These are phyloP conservation scores for Entonaema liquescens DNA, from an alignment of 495 filamentous ascomycete genomes.

Conservation along the genomic window DNA sequence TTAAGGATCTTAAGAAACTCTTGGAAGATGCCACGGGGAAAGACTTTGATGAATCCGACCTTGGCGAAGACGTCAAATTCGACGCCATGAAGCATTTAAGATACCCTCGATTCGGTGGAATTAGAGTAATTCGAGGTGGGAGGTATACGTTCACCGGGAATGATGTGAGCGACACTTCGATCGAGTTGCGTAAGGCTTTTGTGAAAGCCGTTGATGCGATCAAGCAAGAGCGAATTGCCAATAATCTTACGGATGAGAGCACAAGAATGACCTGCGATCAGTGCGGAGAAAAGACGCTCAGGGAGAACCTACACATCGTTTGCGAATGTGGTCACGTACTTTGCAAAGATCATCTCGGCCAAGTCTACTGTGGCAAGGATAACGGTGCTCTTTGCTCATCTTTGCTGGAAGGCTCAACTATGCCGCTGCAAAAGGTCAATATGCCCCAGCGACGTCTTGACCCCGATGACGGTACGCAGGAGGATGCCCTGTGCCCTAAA, in stretches of 20 bases:
- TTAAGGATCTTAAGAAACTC: not conserved
- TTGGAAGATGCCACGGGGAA: not conserved
- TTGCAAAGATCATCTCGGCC: conserved; percentile 51
- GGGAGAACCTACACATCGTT: conserved; percentile 47
- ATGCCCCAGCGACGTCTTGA: not conserved
- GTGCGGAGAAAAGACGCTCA: conserved; percentile 35
- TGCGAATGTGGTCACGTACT: conserved; percentile 61
- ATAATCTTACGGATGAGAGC: not conserved
- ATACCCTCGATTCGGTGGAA: not conserved
- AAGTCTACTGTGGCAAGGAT: conserved; percentile 18
- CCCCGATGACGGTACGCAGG: conserved; percentile 1
- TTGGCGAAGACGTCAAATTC: not conserved
- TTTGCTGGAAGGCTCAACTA: conserved; percentile 13
- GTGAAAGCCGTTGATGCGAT: conserved; percentile 6
- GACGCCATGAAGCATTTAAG: not conserved
- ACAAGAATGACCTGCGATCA: conserved; percentile 36
- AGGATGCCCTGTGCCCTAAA: not conserved
- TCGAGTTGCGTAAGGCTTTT: conserved; percentile 11
- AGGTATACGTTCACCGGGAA: conserved; percentile 21
- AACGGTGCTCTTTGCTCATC: conserved; percentile 18
- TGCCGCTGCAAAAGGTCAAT: conserved; percentile 24
- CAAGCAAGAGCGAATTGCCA: conserved; percentile 18
- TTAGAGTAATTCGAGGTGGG: conserved; percentile 10
- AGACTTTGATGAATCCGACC: not conserved
- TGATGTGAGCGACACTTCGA: conserved; percentile 14